Evolutionary conservation across 192 early-diverging fungal species (phyloP).

Genomic region (Diversispora epigaea): DNA sequence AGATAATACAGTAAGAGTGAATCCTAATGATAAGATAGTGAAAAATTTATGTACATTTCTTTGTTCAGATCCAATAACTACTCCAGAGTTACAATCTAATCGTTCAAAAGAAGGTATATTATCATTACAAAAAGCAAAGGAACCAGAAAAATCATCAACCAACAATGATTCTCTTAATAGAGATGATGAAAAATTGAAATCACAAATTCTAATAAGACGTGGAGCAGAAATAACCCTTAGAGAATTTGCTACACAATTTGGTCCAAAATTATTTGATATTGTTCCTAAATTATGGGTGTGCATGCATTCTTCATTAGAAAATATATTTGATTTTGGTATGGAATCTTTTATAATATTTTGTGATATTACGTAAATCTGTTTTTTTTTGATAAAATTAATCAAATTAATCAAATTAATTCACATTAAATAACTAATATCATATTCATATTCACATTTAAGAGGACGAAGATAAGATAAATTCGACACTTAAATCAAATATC

Average conservation of each 20-base stretch:
- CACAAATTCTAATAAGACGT: constrained; percentile 60
- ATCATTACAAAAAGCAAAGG: constrained; percentile 52
- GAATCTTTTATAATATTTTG: neutral
- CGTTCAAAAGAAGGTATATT: constrained; percentile 47
- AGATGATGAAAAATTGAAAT: constrained; percentile 50
- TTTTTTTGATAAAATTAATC: neutral
- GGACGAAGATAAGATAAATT: constrained; percentile 20
- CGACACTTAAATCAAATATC: constrained; percentile 36
- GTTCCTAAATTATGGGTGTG: constrained; percentile 74
- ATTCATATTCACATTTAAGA: neutral
- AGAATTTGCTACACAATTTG: constrained; percentile 67
- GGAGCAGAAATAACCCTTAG: constrained; percentile 64
- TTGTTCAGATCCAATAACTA: constrained; percentile 76
- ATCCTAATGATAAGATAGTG: constrained; percentile 81
- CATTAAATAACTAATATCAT: too few relatives aligned
- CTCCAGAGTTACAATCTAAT: constrained; percentile 62
- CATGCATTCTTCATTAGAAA: constrained; percentile 45
- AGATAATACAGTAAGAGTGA: constrained; percentile 42
- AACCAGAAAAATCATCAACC: constrained; percentile 36
- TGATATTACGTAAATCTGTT: neutral
- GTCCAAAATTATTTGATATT: constrained; percentile 59
- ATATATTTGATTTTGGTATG: constrained; percentile 43
- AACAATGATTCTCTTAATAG: constrained; percentile 34
- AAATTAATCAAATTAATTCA: neutral
- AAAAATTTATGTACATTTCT: constrained; percentile 83